Conservation (phyloP, 2,329 filamentous ascomycete genomes). For the Monascus ruber region DNA sequence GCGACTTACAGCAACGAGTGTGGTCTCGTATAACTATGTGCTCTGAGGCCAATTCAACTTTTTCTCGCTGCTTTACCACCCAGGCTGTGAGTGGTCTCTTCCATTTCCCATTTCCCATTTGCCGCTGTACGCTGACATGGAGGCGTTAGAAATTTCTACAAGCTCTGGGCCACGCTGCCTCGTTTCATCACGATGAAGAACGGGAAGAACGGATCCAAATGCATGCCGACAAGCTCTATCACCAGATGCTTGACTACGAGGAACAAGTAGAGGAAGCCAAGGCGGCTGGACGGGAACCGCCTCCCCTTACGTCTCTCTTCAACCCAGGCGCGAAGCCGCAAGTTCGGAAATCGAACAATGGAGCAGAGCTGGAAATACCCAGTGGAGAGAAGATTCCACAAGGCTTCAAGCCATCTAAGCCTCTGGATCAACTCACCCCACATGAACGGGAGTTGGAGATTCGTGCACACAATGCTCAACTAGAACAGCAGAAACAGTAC, state of each 20-base stretch:
- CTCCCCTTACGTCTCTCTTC: conserved; percentile 35
- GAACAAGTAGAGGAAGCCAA: conserved; percentile 52
- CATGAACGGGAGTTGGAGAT: conserved; percentile 37
- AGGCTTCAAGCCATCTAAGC: conserved; percentile 25
- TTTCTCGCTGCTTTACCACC: conserved; percentile 80
- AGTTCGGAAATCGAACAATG: conserved; percentile 2
- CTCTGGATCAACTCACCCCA: conserved; percentile 31
- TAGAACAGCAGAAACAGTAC: conserved; percentile 27
- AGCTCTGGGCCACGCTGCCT: conserved; percentile 73
- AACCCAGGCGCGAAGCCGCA: conserved; percentile 21
- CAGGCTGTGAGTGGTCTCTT: conserved; percentile 52
- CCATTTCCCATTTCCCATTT: too few species aligned
- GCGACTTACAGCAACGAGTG: conserved; percentile 50
- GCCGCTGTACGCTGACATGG: background rate
- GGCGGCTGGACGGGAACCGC: conserved; percentile 30
- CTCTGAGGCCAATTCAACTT: conserved; percentile 59
- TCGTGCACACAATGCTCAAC: conserved; percentile 24
- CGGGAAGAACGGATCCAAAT: conserved; percentile 86
- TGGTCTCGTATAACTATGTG: conserved; percentile 60
- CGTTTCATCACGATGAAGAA: conserved; percentile 50
- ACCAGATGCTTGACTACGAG: conserved; percentile 77
- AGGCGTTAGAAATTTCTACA: conserved; percentile 63
- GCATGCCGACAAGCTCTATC: conserved; percentile 85
- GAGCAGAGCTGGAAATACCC: conserved; percentile 20
- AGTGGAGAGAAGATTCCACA: conserved; percentile 24